A percentile compares a stretch with the other conserved stretches of the same genome.
phyloP scores from a whole-genome alignment of 176 grass and related monocot species.

The Poa annua region DNA sequence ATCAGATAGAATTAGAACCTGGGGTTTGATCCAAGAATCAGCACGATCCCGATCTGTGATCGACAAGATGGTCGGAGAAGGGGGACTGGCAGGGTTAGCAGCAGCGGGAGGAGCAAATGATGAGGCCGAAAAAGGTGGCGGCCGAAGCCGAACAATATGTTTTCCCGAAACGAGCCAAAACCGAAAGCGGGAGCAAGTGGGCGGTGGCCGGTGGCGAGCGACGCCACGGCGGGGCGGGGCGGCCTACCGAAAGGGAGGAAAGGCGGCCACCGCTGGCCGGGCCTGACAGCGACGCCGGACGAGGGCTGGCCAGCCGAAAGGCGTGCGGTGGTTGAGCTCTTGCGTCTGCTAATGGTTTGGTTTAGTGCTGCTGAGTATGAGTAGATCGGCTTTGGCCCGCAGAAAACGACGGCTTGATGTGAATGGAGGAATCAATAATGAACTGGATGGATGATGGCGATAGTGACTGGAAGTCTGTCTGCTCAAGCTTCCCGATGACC shows the following conservation, averaged over 20 bases:
- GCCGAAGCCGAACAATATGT: neutral
- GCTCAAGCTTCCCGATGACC: neutral
- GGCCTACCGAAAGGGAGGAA: conserved; percentile 22
- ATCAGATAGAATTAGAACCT: neutral
- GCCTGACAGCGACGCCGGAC: conserved; percentile 38
- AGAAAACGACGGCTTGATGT: conserved; percentile 21
- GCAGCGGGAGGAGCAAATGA: conserved; percentile 21
- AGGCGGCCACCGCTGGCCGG: neutral
- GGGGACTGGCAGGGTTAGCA: neutral
- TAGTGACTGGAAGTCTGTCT: neutral
- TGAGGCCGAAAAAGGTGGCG: conserved; percentile 47
- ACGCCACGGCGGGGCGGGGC: conserved; percentile 35
- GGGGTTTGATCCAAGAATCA: neutral
- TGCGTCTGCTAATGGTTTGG: neutral
- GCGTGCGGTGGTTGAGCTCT: conserved; percentile 29
- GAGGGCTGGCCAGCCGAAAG: conserved; percentile 42
- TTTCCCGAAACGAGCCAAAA: conserved; percentile 46
- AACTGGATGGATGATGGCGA: neutral
- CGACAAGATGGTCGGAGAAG: conserved; percentile 37
- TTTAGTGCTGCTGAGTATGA: neutral
- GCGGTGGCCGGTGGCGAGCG: conserved; percentile 35
- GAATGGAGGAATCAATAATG: conserved; percentile 1
- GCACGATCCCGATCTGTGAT: conserved; percentile 47
- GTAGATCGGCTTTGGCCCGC: conserved; percentile 4
- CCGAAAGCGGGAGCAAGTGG: conserved; percentile 26